Percentiles rank a stretch among this genome's conserved stretches.
phyloP scores from a whole-genome alignment of 2,329 filamentous ascomycete genomes.

The Gnomoniopsis sp. region DNA sequence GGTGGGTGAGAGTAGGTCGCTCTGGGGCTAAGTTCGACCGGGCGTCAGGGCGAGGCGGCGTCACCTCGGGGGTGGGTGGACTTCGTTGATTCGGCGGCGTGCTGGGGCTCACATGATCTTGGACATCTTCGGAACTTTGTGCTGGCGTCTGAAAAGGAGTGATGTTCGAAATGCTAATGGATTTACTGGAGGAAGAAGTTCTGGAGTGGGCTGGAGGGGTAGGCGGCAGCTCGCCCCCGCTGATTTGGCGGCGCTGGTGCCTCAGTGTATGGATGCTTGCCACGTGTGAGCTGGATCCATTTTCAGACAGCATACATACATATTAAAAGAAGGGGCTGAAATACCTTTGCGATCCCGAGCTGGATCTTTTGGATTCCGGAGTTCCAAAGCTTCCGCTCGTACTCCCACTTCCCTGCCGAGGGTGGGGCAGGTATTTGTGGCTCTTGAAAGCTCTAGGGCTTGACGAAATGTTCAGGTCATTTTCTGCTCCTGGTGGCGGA shows the following conservation, averaged over 20 bases:
- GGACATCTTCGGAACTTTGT: slow-evolving; percentile 36
- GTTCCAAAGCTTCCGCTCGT: slow-evolving; percentile 10
- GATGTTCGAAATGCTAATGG: slow-evolving; percentile 40
- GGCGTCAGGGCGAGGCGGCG: slow-evolving; percentile 55
- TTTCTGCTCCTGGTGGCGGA: slow-evolving; percentile 9
- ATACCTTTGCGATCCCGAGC: slow-evolving; percentile 15
- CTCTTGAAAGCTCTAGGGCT: slow-evolving; percentile 32
- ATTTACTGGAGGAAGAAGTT: slow-evolving; percentile 51
- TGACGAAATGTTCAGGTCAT: slow-evolving; percentile 25
- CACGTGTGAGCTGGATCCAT: slow-evolving; percentile 28
- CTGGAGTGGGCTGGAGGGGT: slow-evolving; percentile 61
- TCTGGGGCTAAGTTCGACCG: slow-evolving; percentile 38
- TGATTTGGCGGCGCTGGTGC: slow-evolving; percentile 39
- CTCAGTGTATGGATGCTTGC: slow-evolving; percentile 38
- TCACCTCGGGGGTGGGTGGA: slow-evolving; percentile 72
- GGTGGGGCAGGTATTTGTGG: slow-evolving; percentile 37
- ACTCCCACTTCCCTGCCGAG: slow-evolving; percentile 25
- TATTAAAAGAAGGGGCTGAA: slow-evolving; percentile 1
- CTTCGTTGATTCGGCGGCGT: slow-evolving; percentile 65
- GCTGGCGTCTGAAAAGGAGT: slow-evolving; percentile 35
- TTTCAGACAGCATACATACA: slow-evolving; percentile 8
- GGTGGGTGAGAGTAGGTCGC: slow-evolving; percentile 46
- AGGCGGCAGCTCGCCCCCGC: slow-evolving; percentile 52
- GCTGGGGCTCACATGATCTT: slow-evolving; percentile 39
- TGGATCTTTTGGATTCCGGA: slow-evolving; percentile 12